Evolutionary conservation across 2,329 filamentous ascomycete genomes (phyloP).

Genomic region (Penicillium polonicum): DNA sequence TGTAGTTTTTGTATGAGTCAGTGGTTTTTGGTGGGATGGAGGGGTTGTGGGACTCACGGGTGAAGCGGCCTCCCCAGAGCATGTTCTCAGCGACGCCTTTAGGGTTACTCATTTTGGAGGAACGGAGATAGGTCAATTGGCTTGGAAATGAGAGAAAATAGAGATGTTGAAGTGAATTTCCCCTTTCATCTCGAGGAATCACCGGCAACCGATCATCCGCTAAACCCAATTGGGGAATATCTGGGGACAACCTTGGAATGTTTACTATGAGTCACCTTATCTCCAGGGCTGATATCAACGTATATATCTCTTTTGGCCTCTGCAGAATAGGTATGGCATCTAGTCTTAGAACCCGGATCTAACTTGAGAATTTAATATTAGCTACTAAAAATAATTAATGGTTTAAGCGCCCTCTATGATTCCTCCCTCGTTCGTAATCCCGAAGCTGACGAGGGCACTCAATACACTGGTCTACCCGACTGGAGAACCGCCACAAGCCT

Average conservation of each 20-base stretch:
- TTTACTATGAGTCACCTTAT: constrained; percentile 2
- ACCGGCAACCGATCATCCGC: constrained; percentile 11
- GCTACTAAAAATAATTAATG: neutral
- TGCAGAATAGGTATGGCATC: too few species aligned
- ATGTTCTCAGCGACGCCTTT: constrained; percentile 49
- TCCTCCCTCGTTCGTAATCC: neutral
- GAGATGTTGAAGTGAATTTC: constrained; percentile 5
- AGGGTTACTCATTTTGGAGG: constrained; percentile 35
- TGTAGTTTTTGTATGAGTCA: constrained; percentile 37
- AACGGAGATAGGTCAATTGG: constrained; percentile 14
- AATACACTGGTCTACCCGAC: neutral
- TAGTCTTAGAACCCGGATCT: too few species aligned
- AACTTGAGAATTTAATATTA: neutral
- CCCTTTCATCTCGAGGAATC: constrained; percentile 10
- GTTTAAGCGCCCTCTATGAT: neutral
- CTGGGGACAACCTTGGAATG: constrained; percentile 14
- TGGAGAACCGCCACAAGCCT: neutral
- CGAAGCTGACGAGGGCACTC: neutral
- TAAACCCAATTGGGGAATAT: constrained; percentile 12
- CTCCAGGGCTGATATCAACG: neutral
- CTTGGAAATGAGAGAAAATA: constrained; percentile 3
- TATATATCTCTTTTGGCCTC: too few species aligned
- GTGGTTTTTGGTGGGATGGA: constrained; percentile 11
- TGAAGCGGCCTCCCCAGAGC: constrained; percentile 64
- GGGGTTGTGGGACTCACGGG: constrained; percentile 43